Conservation (phyloP, 441 rosid genomes). For the Melastoma candidum region DNA sequence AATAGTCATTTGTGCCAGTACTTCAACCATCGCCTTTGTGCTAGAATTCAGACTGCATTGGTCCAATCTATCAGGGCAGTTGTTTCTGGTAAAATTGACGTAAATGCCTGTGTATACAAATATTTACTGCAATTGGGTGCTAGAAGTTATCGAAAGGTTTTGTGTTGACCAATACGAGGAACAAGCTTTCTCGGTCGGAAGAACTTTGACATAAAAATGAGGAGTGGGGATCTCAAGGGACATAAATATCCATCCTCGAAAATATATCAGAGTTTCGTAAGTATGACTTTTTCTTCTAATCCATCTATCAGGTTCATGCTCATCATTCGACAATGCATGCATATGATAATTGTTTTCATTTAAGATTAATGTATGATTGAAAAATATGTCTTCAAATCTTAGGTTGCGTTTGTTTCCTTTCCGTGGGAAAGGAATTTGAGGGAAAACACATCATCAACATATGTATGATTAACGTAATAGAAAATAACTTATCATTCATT, state of each 20-base stretch:
- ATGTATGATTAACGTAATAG: too few relatives aligned
- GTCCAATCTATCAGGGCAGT: conserved; percentile 44
- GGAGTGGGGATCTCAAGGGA: conserved; percentile 63
- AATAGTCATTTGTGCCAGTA: conserved; percentile 44
- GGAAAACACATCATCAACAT: too few relatives aligned
- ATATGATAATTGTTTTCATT: too few relatives aligned
- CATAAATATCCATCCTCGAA: conserved; percentile 22
- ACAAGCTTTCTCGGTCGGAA: conserved; percentile 50
- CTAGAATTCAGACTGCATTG: conserved; percentile 40
- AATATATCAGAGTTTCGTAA: conserved; percentile 24
- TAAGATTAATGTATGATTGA: too few relatives aligned
- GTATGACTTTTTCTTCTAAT: conserved; percentile 17
- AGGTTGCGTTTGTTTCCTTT: too few relatives aligned
- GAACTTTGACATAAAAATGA: conserved; percentile 56
- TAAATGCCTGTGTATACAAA: conserved; percentile 32
- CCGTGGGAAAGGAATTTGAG: too few relatives aligned
- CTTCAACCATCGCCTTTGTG: conserved; percentile 32
- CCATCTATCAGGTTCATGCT: too few relatives aligned
- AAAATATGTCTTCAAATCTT: too few relatives aligned
- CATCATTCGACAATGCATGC: too few relatives aligned
- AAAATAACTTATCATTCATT: too few relatives aligned
- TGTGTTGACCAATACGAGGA: conserved; percentile 50
- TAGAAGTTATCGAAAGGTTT: conserved; percentile 50
- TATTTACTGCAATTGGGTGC: conserved; percentile 62
- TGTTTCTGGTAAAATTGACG: conserved; percentile 42